phyloP scores from a whole-genome alignment of 2,329 filamentous ascomycete species.

The Aspergillus sp. region DNA sequence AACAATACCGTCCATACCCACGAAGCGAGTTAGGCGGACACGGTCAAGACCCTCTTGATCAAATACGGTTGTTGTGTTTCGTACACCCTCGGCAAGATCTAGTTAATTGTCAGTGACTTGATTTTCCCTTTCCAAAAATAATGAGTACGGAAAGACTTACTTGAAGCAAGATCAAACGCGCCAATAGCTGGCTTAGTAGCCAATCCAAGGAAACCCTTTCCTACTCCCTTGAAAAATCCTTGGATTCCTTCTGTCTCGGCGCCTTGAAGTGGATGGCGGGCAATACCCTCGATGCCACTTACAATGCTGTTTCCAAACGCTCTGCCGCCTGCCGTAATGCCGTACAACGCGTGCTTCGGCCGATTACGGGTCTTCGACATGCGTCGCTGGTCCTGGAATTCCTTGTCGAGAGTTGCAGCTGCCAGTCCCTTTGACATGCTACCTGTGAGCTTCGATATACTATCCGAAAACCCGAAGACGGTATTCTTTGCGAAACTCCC shows the following conservation, averaged over 20 bases:
- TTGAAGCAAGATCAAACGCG: constrained; percentile 93
- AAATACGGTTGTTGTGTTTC: constrained; percentile 98
- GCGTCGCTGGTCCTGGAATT: constrained; percentile 93
- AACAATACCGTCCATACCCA: constrained; percentile 88
- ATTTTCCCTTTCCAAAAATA: not conserved
- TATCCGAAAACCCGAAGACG: constrained; percentile 95
- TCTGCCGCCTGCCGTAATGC: constrained; percentile 92
- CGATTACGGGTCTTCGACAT: constrained; percentile 91
- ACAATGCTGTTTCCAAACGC: constrained; percentile 90
- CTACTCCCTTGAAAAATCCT: constrained; percentile 96
- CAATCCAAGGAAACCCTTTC: constrained; percentile 90
- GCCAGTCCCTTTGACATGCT: constrained; percentile 95
- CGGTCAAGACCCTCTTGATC: constrained; percentile 92
- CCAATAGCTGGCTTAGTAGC: constrained; percentile 97
- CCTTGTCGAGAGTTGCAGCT: constrained; percentile 93
- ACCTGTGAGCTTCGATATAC: constrained; percentile 95
- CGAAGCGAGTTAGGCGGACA: constrained; percentile 88
- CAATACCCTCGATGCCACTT: constrained; percentile 89
- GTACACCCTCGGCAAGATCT: constrained; percentile 91
- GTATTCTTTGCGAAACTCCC: constrained; percentile 98
- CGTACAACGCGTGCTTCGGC: constrained; percentile 95
- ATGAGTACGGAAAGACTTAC: constrained; percentile 28
- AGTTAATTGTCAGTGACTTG: constrained; percentile 10
- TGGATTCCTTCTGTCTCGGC: constrained; percentile 92
- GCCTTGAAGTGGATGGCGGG: constrained; percentile 89